Evolutionary conservation across 2,329 filamentous ascomycete genomes (phyloP).

Genomic region (Pseudocercospora cruenta): DNA sequence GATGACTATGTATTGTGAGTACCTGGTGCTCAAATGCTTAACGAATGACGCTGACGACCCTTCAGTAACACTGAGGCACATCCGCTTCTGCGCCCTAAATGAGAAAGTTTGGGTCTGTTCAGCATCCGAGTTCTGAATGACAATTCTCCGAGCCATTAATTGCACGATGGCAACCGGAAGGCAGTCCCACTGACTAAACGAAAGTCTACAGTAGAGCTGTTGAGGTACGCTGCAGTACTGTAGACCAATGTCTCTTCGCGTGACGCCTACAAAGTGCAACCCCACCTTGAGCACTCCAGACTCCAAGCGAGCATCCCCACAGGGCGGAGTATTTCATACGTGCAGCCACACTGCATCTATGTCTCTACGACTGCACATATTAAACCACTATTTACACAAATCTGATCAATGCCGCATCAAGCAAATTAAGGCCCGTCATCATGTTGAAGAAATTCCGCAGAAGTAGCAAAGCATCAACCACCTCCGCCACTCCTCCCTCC

Average conservation of each 20-base stretch:
- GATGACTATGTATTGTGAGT: slow-evolving; percentile 54
- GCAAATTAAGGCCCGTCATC: not conserved
- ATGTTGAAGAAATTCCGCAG: slow-evolving; percentile 28
- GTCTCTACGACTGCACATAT: not conserved
- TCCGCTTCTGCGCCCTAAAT: slow-evolving; percentile 33
- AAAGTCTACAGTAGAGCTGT: not conserved
- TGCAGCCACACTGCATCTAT: not conserved
- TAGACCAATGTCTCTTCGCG: not conserved
- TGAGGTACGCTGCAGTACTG: not conserved
- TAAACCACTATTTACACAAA: not conserved
- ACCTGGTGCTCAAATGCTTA: too few species aligned
- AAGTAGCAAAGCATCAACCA: slow-evolving; percentile 22
- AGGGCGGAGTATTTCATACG: not conserved
- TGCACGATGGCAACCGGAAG: not conserved
- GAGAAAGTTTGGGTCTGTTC: not conserved
- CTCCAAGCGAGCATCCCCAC: not conserved
- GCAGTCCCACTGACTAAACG: not conserved
- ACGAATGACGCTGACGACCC: not conserved
- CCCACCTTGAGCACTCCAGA: slow-evolving; percentile 1
- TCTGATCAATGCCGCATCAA: not conserved
- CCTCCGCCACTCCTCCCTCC: not conserved
- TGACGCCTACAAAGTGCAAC: not conserved
- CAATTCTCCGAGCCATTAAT: too few species aligned
- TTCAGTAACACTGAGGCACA: slow-evolving; percentile 50
- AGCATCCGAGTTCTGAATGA: too few species aligned